phyloP scores from a whole-genome alignment of 208 protist genomes.

The Crithidia mellificae region DNA sequence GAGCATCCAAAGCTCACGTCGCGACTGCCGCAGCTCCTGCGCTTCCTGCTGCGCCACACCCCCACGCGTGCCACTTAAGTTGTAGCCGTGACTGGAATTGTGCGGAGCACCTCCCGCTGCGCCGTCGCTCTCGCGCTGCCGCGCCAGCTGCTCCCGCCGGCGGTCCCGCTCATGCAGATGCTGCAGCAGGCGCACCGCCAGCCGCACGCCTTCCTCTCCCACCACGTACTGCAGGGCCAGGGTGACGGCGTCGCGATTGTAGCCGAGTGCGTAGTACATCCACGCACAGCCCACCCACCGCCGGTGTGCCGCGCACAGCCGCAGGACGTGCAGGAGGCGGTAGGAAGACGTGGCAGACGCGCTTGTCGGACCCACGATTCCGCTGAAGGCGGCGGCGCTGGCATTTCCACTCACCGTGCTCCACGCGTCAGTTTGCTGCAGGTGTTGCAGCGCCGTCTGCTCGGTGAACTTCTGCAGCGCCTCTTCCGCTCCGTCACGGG shows the following conservation, averaged over 20 bases:
- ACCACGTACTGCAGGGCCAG: constrained; percentile 12
- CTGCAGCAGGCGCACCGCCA: constrained; percentile 31
- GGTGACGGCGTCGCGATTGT: constrained; percentile 19
- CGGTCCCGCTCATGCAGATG: constrained; percentile 17
- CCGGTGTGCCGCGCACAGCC: constrained; percentile 8
- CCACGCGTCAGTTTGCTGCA: neutral
- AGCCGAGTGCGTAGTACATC: constrained; percentile 42
- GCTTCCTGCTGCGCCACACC: neutral
- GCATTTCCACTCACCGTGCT: neutral
- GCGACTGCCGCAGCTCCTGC: constrained; percentile 15
- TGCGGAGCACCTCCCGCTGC: neutral
- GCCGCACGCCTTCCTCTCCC: constrained; percentile 12
- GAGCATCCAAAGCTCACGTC: constrained; percentile 24
- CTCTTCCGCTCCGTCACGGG: constrained; percentile 14
- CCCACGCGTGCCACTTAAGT: neutral
- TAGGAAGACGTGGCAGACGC: neutral
- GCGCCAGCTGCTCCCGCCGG: neutral
- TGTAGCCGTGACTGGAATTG: neutral
- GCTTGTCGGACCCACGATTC: too few species aligned
- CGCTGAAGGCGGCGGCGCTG: neutral
- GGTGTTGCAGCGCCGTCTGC: constrained; percentile 7
- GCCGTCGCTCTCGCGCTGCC: neutral
- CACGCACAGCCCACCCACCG: constrained; percentile 32
- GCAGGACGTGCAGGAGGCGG: constrained; percentile 17
- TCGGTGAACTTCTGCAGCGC: constrained; percentile 11